phyloP scores from a whole-genome alignment of 2,329 filamentous ascomycete species.

The Corniculantispora saksenae region DNA sequence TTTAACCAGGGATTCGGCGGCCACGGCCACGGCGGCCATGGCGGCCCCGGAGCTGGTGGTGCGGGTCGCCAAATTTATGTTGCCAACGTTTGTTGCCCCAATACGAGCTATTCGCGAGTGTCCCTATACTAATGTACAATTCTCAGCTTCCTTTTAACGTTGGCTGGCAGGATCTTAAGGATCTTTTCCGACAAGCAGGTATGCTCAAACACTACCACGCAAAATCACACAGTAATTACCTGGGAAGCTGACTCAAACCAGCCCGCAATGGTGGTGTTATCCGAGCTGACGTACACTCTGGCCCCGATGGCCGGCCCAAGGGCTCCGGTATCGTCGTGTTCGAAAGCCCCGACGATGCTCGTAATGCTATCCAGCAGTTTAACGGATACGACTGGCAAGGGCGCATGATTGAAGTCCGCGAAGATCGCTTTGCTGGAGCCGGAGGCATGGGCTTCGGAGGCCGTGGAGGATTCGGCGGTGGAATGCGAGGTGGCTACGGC shows the following conservation, averaged over 20 bases:
- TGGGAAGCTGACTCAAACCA: conserved; percentile 25
- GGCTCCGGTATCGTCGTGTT: conserved; percentile 97
- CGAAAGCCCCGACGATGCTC: conserved; percentile 90
- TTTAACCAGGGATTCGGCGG: conserved; percentile 60
- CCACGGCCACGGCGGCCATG: conserved; percentile 49
- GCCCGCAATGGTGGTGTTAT: conserved; percentile 75
- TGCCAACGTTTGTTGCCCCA: conserved; percentile 80
- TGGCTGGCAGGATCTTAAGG: conserved; percentile 98
- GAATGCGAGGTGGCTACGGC: conserved; percentile 60
- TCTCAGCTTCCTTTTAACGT: conserved; percentile 90
- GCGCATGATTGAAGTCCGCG: conserved; percentile 86
- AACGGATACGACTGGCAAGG: conserved; percentile 99
- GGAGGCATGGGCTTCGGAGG: conserved; percentile 57
- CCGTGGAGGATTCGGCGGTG: conserved; percentile 60
- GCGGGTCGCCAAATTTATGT: conserved; percentile 92
- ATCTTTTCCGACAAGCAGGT: conserved; percentile 98
- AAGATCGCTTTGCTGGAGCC: conserved; percentile 84
- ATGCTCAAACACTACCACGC: conserved; percentile 45
- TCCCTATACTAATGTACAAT: background rate
- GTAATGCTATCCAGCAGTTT: conserved; percentile 94
- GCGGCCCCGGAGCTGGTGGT: conserved; percentile 53
- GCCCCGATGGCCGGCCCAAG: conserved; percentile 90
- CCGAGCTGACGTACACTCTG: conserved; percentile 91
- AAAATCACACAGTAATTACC: background rate
- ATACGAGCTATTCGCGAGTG: conserved; percentile 23